These are phyloP conservation scores for Daedaleopsis sinensis DNA, from an alignment of 768 basidiomycete species.

Conservation along the genomic window DNA sequence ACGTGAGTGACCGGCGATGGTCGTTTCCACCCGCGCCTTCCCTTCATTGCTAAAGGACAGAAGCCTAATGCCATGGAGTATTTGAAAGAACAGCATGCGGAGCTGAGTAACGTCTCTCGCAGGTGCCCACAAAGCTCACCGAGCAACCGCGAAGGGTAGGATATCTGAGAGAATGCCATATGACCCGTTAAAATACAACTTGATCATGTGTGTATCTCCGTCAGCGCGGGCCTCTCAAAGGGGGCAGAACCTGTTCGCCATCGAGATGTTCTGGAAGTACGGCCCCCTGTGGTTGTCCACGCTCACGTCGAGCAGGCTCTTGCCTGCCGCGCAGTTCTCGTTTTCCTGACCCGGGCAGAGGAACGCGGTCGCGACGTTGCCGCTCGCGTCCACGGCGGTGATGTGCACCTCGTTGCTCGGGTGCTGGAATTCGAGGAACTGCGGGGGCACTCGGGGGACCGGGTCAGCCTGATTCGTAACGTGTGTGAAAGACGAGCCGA, in stretches of 20 bases:
- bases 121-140: no score
- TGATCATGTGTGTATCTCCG: neutral
- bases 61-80: no score
- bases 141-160: no score
- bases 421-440: slow-evolving; percentile 46
- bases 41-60: no score
- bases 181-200: neutral
- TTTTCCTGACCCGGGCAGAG: slow-evolving; percentile 46
- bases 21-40: no score
- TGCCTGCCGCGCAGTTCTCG: slow-evolving; percentile 14
- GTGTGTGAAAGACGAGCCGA: slow-evolving; percentile 33
- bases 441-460: slow-evolving; percentile 43
- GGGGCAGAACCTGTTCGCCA: slow-evolving; percentile 7
- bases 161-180: neutral
- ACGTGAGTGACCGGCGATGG: neutral
- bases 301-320: slow-evolving; percentile 8
- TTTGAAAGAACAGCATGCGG: no score
- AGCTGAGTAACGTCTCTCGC: no score
- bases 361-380: slow-evolving; percentile 31
- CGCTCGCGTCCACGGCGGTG: slow-evolving; percentile 25
- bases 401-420: slow-evolving; percentile 52
- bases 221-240: neutral
- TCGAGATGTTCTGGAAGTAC: slow-evolving; percentile 9
- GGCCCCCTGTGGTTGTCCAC: slow-evolving; percentile 15
- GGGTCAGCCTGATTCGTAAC: slow-evolving; percentile 48